phyloP scores from a whole-genome alignment of 192 early-diverging fungal species.

The Spinellus fusiger region DNA sequence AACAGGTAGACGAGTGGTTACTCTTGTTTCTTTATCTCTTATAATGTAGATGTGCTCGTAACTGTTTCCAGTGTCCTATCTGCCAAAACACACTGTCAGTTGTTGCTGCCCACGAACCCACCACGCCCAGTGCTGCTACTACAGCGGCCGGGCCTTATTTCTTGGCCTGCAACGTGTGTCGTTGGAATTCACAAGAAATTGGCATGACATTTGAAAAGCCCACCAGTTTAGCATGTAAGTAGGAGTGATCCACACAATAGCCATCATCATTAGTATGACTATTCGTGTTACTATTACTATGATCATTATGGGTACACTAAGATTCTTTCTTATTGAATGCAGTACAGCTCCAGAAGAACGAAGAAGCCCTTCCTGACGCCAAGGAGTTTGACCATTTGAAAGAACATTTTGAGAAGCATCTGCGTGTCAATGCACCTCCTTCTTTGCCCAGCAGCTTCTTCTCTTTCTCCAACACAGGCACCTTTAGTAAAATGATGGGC shows the following conservation, averaged over 20 bases:
- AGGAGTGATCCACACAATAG: no score
- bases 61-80: slow-evolving; percentile 90
- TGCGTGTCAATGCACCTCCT: slow-evolving; percentile 42
- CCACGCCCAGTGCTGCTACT: slow-evolving; percentile 11
- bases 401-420: slow-evolving; percentile 76
- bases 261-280: no score
- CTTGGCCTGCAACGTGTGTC: slow-evolving; percentile 80
- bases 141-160: slow-evolving; percentile 51
- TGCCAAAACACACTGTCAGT: slow-evolving; percentile 79
- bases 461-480: slow-evolving; percentile 22
- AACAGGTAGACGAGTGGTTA: slow-evolving; percentile 53
- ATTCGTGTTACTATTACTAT: slow-evolving; percentile 7
- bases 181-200: slow-evolving; percentile 91
- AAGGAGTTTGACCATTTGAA: slow-evolving; percentile 82
- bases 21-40: background rate
- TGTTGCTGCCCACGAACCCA: slow-evolving; percentile 47
- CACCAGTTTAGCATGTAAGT: slow-evolving; percentile 78
- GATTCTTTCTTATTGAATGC: background rate
- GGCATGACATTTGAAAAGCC: slow-evolving; percentile 91
- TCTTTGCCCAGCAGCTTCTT: slow-evolving; percentile 25
- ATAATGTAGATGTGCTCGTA: slow-evolving; percentile 69
- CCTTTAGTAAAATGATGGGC: slow-evolving; percentile 29
- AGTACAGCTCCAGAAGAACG: slow-evolving; percentile 79
- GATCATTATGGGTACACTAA: background rate
- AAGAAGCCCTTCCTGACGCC: slow-evolving; percentile 59